Evolutionary conservation across 495 filamentous ascomycete genomes (phyloP).

Genomic region (Friedmanniomyces simplex): DNA sequence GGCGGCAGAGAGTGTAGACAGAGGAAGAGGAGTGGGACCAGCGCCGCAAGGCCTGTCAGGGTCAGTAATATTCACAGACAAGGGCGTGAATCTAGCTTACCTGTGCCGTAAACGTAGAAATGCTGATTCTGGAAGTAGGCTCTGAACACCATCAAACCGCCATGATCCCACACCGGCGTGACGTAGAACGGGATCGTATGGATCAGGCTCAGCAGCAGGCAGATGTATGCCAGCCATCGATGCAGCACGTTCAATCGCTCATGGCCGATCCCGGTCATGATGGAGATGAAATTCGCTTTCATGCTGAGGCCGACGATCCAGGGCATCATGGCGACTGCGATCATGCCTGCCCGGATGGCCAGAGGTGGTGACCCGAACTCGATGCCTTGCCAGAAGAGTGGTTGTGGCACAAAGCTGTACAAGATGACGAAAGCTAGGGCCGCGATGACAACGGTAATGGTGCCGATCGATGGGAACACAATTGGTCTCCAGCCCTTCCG

Average conservation of each 20-base stretch:
- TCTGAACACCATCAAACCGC: slow-evolving; percentile 54
- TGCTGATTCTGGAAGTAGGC: slow-evolving; percentile 48
- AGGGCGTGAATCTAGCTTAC: slow-evolving; percentile 19
- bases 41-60: slow-evolving; percentile 57
- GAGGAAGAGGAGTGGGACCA: slow-evolving; percentile 70
- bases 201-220: slow-evolving; percentile 68
- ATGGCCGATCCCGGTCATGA: slow-evolving; percentile 83
- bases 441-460: slow-evolving; percentile 52
- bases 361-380: slow-evolving; percentile 77
- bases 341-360: slow-evolving; percentile 85
- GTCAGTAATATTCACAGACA: not conserved
- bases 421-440: slow-evolving; percentile 61
- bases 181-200: slow-evolving; percentile 87
- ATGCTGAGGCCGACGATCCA: slow-evolving; percentile 87
- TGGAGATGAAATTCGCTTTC: slow-evolving; percentile 77
- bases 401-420: slow-evolving; percentile 77
- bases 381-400: slow-evolving; percentile 75
- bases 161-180: slow-evolving; percentile 72
- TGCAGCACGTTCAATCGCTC: slow-evolving; percentile 89
- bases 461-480: slow-evolving; percentile 64
- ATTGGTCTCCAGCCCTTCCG: slow-evolving; percentile 49
- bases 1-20: slow-evolving; percentile 74
- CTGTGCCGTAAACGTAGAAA: slow-evolving; percentile 75
- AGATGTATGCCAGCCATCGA: slow-evolving; percentile 84
- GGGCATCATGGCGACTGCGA: slow-evolving; percentile 84